Conservation (phyloP, 1,284 basidiomycete genomes). For the Papiliotrema terrestris region DNA sequence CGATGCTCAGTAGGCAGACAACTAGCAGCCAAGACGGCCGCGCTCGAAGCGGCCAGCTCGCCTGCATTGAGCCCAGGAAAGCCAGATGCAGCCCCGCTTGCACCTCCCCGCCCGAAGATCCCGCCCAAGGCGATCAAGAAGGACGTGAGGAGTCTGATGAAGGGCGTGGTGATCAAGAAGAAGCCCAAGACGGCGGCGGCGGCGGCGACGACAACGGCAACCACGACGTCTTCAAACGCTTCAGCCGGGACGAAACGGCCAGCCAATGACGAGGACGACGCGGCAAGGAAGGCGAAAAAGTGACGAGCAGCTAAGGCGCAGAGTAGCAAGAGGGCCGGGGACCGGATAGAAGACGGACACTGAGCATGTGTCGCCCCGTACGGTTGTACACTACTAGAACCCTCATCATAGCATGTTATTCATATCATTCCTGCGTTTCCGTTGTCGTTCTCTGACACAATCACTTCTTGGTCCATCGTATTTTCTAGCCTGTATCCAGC, state of each 20-base stretch:
- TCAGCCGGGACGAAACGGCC: neutral
- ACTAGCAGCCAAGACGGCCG: conserved; percentile 27
- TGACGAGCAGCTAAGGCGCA: too few species aligned
- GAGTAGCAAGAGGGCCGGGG: too few species aligned
- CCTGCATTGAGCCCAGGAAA: too few species aligned
- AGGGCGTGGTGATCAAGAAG: conserved; percentile 49
- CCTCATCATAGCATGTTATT: neutral
- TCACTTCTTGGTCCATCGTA: neutral
- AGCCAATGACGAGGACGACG: conserved; percentile 6
- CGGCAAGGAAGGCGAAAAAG: conserved; percentile 9
- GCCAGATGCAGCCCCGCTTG: neutral
- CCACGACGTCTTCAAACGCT: too few species aligned
- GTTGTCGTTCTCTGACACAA: neutral
- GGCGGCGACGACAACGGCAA: too few species aligned
- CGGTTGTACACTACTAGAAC: neutral
- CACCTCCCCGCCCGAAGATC: conserved; percentile 12
- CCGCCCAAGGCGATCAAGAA: conserved; percentile 37
- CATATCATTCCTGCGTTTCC: neutral
- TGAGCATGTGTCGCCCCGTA: neutral
- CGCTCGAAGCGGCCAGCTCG: neutral
- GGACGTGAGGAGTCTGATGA: conserved; percentile 45
- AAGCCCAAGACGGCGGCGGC: conserved; percentile 24
- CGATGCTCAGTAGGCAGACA: conserved; percentile 14
- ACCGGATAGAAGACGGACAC: conserved; percentile 14
- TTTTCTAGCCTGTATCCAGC: neutral